Evolutionary conservation across 2,329 filamentous ascomycete genomes (phyloP), one percentile per base, ranked within the genome.

Genomic region (Colletotrichum ledebouriae): DNA sequence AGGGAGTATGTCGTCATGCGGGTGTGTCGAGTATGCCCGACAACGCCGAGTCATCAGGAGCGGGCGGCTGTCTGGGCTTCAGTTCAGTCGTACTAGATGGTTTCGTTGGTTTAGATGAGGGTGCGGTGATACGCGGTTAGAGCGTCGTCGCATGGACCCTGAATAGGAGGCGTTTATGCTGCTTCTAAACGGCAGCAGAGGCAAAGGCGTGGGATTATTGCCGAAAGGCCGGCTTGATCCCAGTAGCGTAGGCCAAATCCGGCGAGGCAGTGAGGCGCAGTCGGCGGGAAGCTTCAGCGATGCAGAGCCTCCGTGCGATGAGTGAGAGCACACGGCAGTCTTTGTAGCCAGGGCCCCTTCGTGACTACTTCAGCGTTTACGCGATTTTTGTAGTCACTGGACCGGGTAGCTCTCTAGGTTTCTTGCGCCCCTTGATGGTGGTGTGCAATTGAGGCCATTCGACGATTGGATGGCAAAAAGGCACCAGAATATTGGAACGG

Each of bases 201-300:
- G 42, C 42, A 39, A 37, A 46, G 55, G 53, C 37, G 61, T 49
- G n/a, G 50, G 25, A 57, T 59, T 55, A 20, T 39, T 55, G 34
- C 49, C 55, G 49, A 65, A 17, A 53, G 53, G 34, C 61, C 65
- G 61, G 61, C 61, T 25, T 68, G 42, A 65, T 50, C 61, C 65
- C 42, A 44, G 47, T 34, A 56, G 34, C 34, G 20, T 37, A 17
- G 41, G 41, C 17, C 61, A 34, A 55, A 37, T 17, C 59, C 34
- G 49, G 61, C 15, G 49, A 65, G 39, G 61, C 55, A n/a, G 47
- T 25, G 65, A 65, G 65, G 65, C 65, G 65, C 65, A 68, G 65
- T 46, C 55, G 61, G 17, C n/a, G 55, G 65, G 55, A 65, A 65
- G 55, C 61, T 68, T 68, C 61, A 65, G 61, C 17, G 61, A 22